phyloP scores from a whole-genome alignment of 306 rosid genomes.

The Cicer pinnatifidum region DNA sequence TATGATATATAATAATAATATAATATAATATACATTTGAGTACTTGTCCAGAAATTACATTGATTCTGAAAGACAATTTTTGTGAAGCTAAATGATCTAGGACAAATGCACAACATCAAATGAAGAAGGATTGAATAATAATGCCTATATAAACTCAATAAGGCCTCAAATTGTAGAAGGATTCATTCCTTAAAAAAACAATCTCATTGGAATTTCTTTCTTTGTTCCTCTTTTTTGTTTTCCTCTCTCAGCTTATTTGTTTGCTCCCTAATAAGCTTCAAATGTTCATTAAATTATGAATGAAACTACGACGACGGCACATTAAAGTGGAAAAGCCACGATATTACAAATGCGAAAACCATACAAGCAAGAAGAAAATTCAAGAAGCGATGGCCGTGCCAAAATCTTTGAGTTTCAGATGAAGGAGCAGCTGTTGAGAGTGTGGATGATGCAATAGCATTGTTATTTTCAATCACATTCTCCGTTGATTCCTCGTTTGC shows the following conservation, averaged over 20 bases:
- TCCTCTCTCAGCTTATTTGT: not conserved
- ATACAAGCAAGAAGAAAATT: slow-evolving; percentile 91
- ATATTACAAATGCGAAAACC: slow-evolving; percentile 92
- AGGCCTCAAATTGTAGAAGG: slow-evolving; percentile 42
- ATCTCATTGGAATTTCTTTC: slow-evolving; percentile 5
- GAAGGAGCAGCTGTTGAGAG: slow-evolving; percentile 51
- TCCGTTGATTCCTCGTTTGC: slow-evolving; percentile 65
- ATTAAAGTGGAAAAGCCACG: slow-evolving; percentile 94
- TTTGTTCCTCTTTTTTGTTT: slow-evolving; percentile 19
- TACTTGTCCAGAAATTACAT: slow-evolving; percentile 41
- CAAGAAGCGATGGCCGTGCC: slow-evolving; percentile 95
- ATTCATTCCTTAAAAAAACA: slow-evolving; percentile 24
- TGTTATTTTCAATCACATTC: slow-evolving; percentile 55
- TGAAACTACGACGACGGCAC: slow-evolving; percentile 58
- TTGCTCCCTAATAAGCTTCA: slow-evolving; percentile 22
- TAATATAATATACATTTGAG: slow-evolving; percentile 43
- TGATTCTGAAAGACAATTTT: slow-evolving; percentile 43
- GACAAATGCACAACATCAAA: slow-evolving; percentile 46
- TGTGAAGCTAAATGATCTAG: slow-evolving; percentile 41
- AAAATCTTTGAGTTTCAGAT: slow-evolving; percentile 72
- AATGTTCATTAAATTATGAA: slow-evolving; percentile 23
- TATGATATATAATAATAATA: not conserved
- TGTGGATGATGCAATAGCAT: slow-evolving; percentile 52
- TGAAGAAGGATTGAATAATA: slow-evolving; percentile 33
- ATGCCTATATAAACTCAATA: slow-evolving; percentile 27